Conservation (phyloP, 306 rosid species). For the Mimosa pudica region DNA sequence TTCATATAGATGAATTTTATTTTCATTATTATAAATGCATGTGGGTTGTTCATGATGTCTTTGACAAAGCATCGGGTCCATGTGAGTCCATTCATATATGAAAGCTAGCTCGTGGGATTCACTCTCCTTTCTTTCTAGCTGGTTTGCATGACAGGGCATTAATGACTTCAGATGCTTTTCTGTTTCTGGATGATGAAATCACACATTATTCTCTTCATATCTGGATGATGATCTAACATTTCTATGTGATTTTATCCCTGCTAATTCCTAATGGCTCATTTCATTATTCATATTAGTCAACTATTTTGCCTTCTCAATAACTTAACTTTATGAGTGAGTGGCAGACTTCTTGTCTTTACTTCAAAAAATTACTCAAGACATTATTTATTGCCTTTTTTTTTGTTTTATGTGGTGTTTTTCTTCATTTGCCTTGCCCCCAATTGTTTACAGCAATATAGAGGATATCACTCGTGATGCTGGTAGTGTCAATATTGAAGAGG, state of each 20-base stretch:
- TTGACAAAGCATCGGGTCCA: constrained; percentile 25
- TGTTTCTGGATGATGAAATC: not conserved
- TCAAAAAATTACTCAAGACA: not conserved
- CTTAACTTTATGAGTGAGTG: not conserved
- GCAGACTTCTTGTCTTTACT: not conserved
- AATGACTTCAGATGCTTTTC: not conserved
- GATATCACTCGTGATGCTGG: constrained; percentile 94
- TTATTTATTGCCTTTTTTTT: not conserved
- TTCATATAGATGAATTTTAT: not conserved
- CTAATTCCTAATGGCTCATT: not conserved
- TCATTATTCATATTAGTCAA: not conserved
- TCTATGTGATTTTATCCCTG: not conserved
- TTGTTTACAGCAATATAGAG: constrained; percentile 85
- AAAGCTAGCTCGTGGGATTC: not conserved
- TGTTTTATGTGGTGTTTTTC: not conserved
- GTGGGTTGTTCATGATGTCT: constrained; percentile 18
- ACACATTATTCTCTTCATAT: not conserved
- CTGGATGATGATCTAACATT: not conserved
- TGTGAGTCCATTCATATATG: constrained; percentile 9
- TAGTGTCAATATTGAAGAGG: constrained; percentile 84
- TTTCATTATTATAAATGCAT: not conserved
- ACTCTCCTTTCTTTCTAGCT: not conserved
- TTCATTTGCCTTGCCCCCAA: constrained; percentile 1
- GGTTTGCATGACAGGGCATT: not conserved
- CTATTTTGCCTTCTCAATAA: not conserved